These are phyloP conservation scores for Chernovozyma sophiae-reginae DNA, from an alignment of 1,139 yeast genomes.

Conservation along the genomic window DNA sequence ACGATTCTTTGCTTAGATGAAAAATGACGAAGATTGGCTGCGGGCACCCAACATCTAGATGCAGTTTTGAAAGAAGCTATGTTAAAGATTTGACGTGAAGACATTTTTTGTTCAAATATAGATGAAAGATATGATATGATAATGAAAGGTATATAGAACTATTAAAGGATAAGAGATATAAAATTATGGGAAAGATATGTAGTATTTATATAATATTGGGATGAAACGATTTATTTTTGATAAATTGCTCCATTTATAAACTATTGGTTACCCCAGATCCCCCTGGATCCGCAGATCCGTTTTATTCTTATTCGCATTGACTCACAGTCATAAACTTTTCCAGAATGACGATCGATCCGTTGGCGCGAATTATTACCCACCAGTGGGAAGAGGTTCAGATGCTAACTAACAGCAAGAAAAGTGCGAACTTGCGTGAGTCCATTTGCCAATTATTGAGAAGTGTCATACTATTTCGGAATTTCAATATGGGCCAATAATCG, in stretches of 20 bases:
- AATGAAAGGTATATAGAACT: neutral
- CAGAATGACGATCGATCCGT: too few relatives aligned
- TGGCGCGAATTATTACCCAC: too few relatives aligned
- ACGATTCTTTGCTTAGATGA: slow-evolving; percentile 38
- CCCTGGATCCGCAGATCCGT: slow-evolving; percentile 7
- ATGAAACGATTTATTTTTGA: too few relatives aligned
- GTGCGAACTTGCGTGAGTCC: too few relatives aligned
- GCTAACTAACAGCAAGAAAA: too few relatives aligned
- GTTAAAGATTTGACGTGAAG: slow-evolving; percentile 26
- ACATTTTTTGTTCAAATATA: slow-evolving; percentile 1
- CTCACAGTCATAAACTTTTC: slow-evolving; percentile 3
- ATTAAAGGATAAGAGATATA: too few relatives aligned
- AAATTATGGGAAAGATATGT: neutral
- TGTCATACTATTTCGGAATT: too few relatives aligned
- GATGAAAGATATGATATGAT: neutral
- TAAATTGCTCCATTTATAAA: slow-evolving; percentile 4
- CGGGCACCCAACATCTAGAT: slow-evolving; percentile 44
- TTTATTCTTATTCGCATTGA: slow-evolving; percentile 1
- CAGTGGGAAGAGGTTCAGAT: too few relatives aligned
- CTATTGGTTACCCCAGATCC: slow-evolving; percentile 8
- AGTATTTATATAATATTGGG: neutral
- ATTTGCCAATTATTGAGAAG: too few relatives aligned
- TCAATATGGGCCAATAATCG: too few relatives aligned
- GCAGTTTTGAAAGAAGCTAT: slow-evolving; percentile 40
- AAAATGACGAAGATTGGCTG: slow-evolving; percentile 20